These are phyloP conservation scores for Aspergillus chevalieri DNA, from an alignment of 2,329 filamentous ascomycete species.

Conservation along the genomic window DNA sequence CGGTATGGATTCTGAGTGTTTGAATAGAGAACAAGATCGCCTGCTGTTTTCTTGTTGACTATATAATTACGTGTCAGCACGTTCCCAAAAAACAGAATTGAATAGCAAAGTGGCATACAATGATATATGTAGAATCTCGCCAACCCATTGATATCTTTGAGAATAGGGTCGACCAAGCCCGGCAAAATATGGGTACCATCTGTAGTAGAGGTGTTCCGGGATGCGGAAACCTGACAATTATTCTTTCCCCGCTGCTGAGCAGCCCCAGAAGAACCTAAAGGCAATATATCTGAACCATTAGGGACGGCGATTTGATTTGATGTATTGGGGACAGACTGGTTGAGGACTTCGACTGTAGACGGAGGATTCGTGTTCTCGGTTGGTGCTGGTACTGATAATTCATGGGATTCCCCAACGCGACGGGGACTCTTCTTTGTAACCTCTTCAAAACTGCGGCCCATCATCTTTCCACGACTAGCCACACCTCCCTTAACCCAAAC, in stretches of 20 bases:
- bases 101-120: constrained; percentile 24
- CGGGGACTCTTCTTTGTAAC: constrained; percentile 12
- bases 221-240: neutral
- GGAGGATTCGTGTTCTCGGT: neutral
- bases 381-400: neutral
- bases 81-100: neutral
- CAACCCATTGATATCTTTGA: constrained; percentile 40
- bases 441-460: constrained; percentile 48
- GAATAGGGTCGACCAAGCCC: constrained; percentile 41
- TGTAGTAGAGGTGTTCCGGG: neutral
- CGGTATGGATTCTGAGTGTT: constrained; percentile 44
- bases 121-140: constrained; percentile 45
- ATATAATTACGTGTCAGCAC: constrained; percentile 15
- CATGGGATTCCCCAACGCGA: neutral
- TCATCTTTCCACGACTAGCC: constrained; percentile 44
- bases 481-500: constrained; percentile 40
- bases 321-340: constrained; percentile 7
- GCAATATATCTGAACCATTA: neutral
- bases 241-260: neutral
- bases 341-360: neutral
- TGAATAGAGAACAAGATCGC: constrained; percentile 44
- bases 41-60: constrained; percentile 37
- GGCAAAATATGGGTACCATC: constrained; percentile 29
- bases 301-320: no score
- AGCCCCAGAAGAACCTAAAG: neutral